Conservation (phyloP, 2,329 filamentous ascomycete species). For the Ceratocystis smalleyi region DNA sequence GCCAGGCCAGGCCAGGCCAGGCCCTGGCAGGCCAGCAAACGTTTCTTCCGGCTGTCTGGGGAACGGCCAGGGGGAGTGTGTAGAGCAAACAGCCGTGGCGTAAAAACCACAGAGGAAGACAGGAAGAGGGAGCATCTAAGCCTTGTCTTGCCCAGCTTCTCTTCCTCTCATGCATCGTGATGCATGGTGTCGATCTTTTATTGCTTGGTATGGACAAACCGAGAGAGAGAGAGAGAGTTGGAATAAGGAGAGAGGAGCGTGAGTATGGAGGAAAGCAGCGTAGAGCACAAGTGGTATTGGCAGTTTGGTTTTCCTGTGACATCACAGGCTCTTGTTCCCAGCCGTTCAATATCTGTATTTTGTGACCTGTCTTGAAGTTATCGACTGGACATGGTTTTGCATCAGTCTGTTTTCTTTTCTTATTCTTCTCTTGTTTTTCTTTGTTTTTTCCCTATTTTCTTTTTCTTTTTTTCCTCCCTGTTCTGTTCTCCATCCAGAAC, state of each 20-base stretch:
- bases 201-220: not conserved
- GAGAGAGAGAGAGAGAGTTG: not conserved
- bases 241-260: not conserved
- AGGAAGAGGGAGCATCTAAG: not conserved
- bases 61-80: not conserved
- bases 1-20: not conserved
- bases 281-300: not conserved
- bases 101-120: not conserved
- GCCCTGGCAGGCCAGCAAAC: not conserved
- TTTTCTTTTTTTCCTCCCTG: not conserved
- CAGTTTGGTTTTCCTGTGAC: too few relatives aligned
- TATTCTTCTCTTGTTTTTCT: too few relatives aligned
- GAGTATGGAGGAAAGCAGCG: not conserved
- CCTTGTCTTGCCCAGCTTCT: not conserved
- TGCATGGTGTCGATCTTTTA: slow-evolving; percentile 2
- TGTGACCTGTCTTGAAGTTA: too few relatives aligned
- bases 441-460: not conserved
- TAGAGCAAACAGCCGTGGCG: not conserved
- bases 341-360: not conserved
- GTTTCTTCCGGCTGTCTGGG: slow-evolving; percentile 2
- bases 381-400: too few relatives aligned
- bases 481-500: not conserved
- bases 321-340: not conserved
- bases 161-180: not conserved
- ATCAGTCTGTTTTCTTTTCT: not conserved